phyloP scores from a whole-genome alignment of 176 grass and related monocot species.

The Canna indica region DNA sequence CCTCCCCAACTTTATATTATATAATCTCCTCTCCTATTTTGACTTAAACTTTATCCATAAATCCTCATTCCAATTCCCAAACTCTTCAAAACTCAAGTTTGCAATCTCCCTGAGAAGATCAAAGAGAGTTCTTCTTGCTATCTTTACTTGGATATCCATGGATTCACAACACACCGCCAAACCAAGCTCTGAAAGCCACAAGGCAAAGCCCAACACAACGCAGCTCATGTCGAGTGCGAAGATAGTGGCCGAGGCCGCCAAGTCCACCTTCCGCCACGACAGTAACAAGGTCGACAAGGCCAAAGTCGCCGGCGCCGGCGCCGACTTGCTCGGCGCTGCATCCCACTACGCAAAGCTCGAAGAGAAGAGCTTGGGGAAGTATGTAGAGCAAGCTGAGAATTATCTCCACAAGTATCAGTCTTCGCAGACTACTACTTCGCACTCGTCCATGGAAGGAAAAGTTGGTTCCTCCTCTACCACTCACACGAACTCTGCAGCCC shows the following conservation, averaged over 20 bases:
- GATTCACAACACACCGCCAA: neutral
- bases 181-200: neutral
- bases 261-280: conserved; percentile 20
- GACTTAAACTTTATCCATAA: too few species aligned
- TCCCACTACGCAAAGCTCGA: conserved; percentile 31
- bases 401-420: conserved; percentile 24
- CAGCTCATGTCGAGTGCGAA: conserved; percentile 28
- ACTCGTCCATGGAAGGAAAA: neutral
- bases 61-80: too few species aligned
- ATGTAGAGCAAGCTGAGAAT: conserved; percentile 25
- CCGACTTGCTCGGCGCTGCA: conserved; percentile 26
- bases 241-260: conserved; percentile 23
- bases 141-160: neutral
- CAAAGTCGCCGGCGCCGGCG: conserved; percentile 14
- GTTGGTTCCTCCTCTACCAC: neutral
- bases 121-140: too few species aligned
- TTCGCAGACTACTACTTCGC: neutral
- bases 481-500: neutral
- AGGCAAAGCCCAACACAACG: neutral
- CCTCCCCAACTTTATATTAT: too few species aligned
- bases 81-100: too few species aligned
- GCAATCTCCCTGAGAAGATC: too few species aligned
- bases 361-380: conserved; percentile 14
- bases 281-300: conserved; percentile 29
- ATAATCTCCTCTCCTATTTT: too few species aligned